Evolutionary conservation across 208 protist genomes (phyloP).

Genomic region (Novymonas esmeraldas): DNA sequence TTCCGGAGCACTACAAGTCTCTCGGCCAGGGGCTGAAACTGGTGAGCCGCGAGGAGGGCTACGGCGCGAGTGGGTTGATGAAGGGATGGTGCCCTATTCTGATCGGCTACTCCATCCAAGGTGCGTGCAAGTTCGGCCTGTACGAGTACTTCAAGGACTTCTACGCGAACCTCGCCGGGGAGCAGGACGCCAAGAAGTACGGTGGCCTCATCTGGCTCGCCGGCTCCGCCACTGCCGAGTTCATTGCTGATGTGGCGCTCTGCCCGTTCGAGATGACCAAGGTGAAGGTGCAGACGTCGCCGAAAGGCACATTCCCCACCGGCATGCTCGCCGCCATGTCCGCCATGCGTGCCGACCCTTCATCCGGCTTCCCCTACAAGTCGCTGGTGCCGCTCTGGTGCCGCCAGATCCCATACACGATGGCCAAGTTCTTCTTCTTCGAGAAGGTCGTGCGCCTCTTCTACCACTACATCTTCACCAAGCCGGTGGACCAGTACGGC

Average conservation of each 20-base stretch:
- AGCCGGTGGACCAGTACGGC: slow-evolving; percentile 82
- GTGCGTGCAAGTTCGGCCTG: slow-evolving; percentile 94
- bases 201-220: slow-evolving; percentile 87
- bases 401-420: slow-evolving; percentile 96
- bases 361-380: slow-evolving; percentile 89
- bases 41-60: slow-evolving; percentile 71
- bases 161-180: slow-evolving; percentile 86
- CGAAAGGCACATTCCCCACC: slow-evolving; percentile 83
- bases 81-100: slow-evolving; percentile 93
- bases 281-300: slow-evolving; percentile 92
- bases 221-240: slow-evolving; percentile 95
- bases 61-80: slow-evolving; percentile 70
- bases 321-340: slow-evolving; percentile 63
- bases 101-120: slow-evolving; percentile 94
- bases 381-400: slow-evolving; percentile 91
- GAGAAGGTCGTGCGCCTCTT: slow-evolving; percentile 84
- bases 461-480: slow-evolving; percentile 91
- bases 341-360: slow-evolving; percentile 70
- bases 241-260: slow-evolving; percentile 95
- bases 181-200: slow-evolving; percentile 80
- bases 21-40: slow-evolving; percentile 69
- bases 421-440: slow-evolving; percentile 96
- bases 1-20: slow-evolving; percentile 87
- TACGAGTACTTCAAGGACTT: slow-evolving; percentile 96
- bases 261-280: slow-evolving; percentile 96